Evolutionary conservation across 2,329 filamentous ascomycete genomes (phyloP).

Genomic region (Pleomassaria siparia): DNA sequence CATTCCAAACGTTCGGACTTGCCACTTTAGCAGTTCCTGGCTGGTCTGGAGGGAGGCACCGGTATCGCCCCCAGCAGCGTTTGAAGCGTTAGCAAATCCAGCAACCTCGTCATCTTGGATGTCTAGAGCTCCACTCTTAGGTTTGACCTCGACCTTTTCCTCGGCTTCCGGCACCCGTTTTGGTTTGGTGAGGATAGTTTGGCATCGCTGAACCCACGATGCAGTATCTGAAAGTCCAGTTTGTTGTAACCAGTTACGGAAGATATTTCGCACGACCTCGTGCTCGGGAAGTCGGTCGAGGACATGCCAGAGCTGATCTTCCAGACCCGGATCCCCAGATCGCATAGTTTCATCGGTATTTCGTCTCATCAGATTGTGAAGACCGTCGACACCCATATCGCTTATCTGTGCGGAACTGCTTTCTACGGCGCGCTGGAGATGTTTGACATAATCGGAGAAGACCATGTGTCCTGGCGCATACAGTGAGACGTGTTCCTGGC

Average conservation of each 20-base stretch:
- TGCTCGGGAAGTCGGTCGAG: conserved; percentile 77
- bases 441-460: conserved; percentile 78
- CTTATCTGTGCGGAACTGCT: conserved; percentile 69
- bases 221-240: conserved; percentile 78
- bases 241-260: conserved; percentile 91
- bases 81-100: conserved; percentile 80
- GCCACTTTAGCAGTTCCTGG: conserved; percentile 91
- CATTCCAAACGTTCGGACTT: conserved; percentile 93
- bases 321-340: conserved; percentile 74
- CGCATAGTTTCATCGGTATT: conserved; percentile 80
- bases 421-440: conserved; percentile 75
- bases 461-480: conserved; percentile 89
- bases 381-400: conserved; percentile 79
- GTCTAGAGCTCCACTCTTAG: conserved; percentile 64
- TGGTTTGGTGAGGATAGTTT: conserved; percentile 86
- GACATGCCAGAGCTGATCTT: conserved; percentile 89
- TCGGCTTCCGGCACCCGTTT: conserved; percentile 65
- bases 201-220: conserved; percentile 86
- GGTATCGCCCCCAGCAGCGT: conserved; percentile 52
- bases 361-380: conserved; percentile 94
- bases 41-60: conserved; percentile 49
- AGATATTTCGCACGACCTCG: conserved; percentile 79
- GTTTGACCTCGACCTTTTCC: conserved; percentile 49
- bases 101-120: conserved; percentile 95
- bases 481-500: conserved; percentile 85